Evolutionary conservation across 169 alveolate genomes (phyloP), one percentile per base, ranked within the genome.

Genomic region (Plasmodium falciparum): DNA sequence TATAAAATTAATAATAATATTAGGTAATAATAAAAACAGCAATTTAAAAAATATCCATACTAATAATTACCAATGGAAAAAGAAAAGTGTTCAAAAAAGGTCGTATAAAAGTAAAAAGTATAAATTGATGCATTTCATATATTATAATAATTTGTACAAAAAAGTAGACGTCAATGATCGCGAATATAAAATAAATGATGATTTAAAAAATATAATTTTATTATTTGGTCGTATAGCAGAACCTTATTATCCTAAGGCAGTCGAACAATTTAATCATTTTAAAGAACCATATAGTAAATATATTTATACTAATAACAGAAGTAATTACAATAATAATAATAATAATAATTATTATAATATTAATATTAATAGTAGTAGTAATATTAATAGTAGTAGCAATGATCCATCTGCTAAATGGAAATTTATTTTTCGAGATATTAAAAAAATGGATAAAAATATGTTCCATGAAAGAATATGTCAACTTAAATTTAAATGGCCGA

Each of bases 401-500:
- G n/a, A 22, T 8, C 67, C 45, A 67, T 54, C 45, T 15, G 54
- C 52, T 29, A 80, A 80, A 80, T 80, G 90, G 90, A 56, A 67
- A 80, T 11, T 67, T 24, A 49, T 80, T 80, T 80, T 80, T 80
- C 67, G 67, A 15, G 52, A 80, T 39, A 66, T 65, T 17, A 39
- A 67, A 43, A 80, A 39, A 69, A 66, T 80, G 45, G 56, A 80
- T 67, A 80, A 80, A 80, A 50, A 67, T 29, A 29, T 67, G 12
- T 80, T 80, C 62, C 62, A 80, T 80, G 67, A 80, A 80, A 80
- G 66, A 54, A 43, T 80, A 66, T 80, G 90, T 71, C 59, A 80
- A 69, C 73, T 80, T 13, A 80, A 67, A 80, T 80, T 80, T 80
- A 80, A 80, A 56, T 80, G 90, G 90, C 90, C 90, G 52, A 80